Evolutionary conservation across 345 rosid genomes (phyloP).

Genomic region (Ailanthus altissimus): DNA sequence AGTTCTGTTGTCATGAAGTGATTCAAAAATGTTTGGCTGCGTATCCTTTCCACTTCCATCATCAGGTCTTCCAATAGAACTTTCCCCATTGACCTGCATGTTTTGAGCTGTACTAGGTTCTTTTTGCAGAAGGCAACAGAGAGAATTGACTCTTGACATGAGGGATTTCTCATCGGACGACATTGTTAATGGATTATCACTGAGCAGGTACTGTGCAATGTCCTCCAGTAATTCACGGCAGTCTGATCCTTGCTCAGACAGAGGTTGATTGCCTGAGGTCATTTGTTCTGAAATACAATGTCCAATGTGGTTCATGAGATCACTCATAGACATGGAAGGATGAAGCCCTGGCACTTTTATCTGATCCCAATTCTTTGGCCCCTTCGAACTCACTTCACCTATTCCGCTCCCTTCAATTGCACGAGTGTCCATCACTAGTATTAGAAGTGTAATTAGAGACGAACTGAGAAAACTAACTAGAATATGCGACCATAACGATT

Average conservation of each 20-base stretch:
- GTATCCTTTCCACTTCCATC: constrained; percentile 39
- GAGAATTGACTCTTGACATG: constrained; percentile 97
- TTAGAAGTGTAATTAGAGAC: constrained; percentile 19
- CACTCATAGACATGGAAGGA: constrained; percentile 87
- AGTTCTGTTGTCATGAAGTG: constrained; percentile 30
- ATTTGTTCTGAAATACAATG: constrained; percentile 71
- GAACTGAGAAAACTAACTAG: constrained; percentile 3
- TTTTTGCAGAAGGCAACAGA: constrained; percentile 91
- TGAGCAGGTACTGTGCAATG: constrained; percentile 83
- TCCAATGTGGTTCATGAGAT: constrained; percentile 76
- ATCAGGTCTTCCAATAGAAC: constrained; percentile 27
- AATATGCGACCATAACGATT: not conserved
- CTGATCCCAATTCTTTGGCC: constrained; percentile 64
- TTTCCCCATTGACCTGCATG: constrained; percentile 55
- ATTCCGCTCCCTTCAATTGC: constrained; percentile 61
- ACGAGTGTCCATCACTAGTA: constrained; percentile 57
- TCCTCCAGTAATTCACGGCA: constrained; percentile 61
- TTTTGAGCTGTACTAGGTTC: constrained; percentile 52
- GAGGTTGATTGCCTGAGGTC: constrained; percentile 47
- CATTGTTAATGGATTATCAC: constrained; percentile 67
- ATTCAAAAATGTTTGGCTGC: constrained; percentile 30
- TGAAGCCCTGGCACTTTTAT: constrained; percentile 85
- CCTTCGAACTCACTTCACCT: constrained; percentile 62
- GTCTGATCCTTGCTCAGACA: constrained; percentile 42
- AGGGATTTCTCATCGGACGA: constrained; percentile 88